These are phyloP conservation scores for Nitzschia inconspicua DNA, from an alignment of 108 stramenopile species.

Conservation along the genomic window DNA sequence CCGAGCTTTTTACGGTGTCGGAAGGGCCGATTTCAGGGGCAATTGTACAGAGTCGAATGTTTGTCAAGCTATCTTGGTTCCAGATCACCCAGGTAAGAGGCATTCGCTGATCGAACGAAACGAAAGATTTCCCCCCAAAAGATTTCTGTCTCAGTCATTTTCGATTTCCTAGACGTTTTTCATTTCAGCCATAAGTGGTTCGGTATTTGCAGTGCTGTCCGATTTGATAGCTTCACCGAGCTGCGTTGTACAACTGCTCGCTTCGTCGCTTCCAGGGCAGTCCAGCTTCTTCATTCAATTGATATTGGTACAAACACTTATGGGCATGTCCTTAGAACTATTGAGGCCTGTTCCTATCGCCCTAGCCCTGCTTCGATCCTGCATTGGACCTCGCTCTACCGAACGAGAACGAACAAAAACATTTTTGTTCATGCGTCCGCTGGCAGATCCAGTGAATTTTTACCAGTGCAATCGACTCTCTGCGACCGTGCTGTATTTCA, in stretches of 20 bases:
- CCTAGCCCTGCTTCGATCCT: conserved; percentile 32
- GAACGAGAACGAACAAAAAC: conserved; percentile 54
- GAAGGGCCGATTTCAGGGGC: conserved; percentile 53
- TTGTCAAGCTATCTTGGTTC: conserved; percentile 57
- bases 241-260: too few species aligned
- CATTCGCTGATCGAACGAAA: neutral
- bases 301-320: conserved; percentile 49
- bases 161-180: neutral
- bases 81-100: conserved; percentile 73
- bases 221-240: too few species aligned
- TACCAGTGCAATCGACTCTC: conserved; percentile 28
- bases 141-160: conserved; percentile 12
- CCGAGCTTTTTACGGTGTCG: conserved; percentile 31
- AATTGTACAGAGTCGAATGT: conserved; percentile 47
- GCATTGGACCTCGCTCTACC: conserved; percentile 52
- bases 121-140: conserved; percentile 9
- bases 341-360: conserved; percentile 43
- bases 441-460: conserved; percentile 47
- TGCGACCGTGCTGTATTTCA: conserved; percentile 44
- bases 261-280: conserved; percentile 46
- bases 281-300: conserved; percentile 56
- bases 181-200: conserved; percentile 32
- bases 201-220: conserved; percentile 34
- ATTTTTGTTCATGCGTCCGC: conserved; percentile 40
- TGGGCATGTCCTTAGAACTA: conserved; percentile 47